Base-by-base conservation (phyloP, 345 rosid species). In the Citrus australasica region DNA sequence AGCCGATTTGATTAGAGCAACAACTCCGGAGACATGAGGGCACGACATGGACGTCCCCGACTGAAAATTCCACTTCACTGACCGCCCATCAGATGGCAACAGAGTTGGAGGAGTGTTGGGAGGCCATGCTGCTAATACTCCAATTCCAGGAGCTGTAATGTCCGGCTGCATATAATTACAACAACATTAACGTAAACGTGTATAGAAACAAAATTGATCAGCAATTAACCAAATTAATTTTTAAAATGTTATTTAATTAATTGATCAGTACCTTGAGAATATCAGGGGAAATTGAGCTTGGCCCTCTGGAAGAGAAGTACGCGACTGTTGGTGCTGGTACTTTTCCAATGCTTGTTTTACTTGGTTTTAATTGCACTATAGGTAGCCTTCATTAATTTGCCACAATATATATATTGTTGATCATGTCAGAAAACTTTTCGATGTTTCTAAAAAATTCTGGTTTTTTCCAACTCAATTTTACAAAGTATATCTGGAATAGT, bases 31-130 rank as follows among this genome's bases (percentile, higher is more conserved):
- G 3, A 92, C 94, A 48, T 92, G 94, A 71, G 98, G 96, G 77
- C 94, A 86, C 2, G 98, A 84, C 96, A 92, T 90, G 10, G 94
- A 92, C 27, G 92, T 92, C 76, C 96, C 96, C 1, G 94, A 87
- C 67, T 71, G 91, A 32, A 93, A 82, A 79, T 87, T 90, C 96
- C 93, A 93, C 33, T 79, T 71, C 53, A 88, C 80, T 1, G 77
- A 82, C 9, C 87, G 83, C 5, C 28, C 51, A 72, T 87, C 91
- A 0, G 69, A 16, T 7, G 84, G 78, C 5, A 71, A 66, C 61
- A 66, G 21, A 37, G 87, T 79, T 1, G 92, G 92, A 22, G 93
- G 85, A 66, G 89, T 84, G n/a, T 72, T 82, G n/a, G 90, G 56
- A 48, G 95, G 93, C 94, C 94, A 90, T 65, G 94, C 96, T 56